Evolutionary conservation across 441 rosid genomes (phyloP).

Genomic region (Croton setiger): DNA sequence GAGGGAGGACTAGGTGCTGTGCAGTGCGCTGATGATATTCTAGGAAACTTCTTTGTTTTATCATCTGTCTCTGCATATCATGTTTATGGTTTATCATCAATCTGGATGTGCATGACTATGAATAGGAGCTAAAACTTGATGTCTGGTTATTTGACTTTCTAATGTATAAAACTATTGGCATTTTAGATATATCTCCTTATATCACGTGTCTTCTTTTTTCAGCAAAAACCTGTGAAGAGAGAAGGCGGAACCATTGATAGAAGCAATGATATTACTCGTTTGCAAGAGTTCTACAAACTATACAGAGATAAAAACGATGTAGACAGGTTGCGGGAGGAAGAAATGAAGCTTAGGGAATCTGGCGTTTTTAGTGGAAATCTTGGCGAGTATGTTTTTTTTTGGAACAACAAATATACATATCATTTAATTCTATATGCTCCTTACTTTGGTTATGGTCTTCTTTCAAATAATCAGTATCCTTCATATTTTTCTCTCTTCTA

Average conservation of each 20-base stretch:
- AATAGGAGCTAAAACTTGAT: too few relatives aligned
- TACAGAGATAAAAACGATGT: slow-evolving; percentile 80
- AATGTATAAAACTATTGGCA: not conserved
- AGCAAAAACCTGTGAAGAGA: slow-evolving; percentile 96
- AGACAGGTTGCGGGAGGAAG: slow-evolving; percentile 76
- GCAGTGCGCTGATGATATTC: not conserved
- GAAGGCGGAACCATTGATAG: slow-evolving; percentile 85
- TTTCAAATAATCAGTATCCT: not conserved
- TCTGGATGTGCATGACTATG: too few relatives aligned
- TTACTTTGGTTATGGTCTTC: not conserved
- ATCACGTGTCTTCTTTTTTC: slow-evolving; percentile 21
- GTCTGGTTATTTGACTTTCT: not conserved
- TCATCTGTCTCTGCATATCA: not conserved
- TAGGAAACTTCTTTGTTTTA: not conserved
- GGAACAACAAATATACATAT: not conserved
- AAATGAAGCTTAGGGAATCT: slow-evolving; percentile 74
- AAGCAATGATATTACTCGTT: slow-evolving; percentile 74
- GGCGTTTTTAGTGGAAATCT: slow-evolving; percentile 59
- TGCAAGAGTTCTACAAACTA: slow-evolving; percentile 78
- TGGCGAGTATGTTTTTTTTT: slow-evolving; percentile 67
- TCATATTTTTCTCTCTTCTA: not conserved
- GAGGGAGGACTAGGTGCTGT: not conserved
- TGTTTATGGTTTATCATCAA: not conserved
- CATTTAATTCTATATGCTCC: not conserved
- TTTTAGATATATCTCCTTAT: slow-evolving; percentile 1